Evolutionary conservation across 352 stramenopile genomes (phyloP), one percentile per base, ranked within the genome.

Genomic region (Phytophthora foliorum): DNA sequence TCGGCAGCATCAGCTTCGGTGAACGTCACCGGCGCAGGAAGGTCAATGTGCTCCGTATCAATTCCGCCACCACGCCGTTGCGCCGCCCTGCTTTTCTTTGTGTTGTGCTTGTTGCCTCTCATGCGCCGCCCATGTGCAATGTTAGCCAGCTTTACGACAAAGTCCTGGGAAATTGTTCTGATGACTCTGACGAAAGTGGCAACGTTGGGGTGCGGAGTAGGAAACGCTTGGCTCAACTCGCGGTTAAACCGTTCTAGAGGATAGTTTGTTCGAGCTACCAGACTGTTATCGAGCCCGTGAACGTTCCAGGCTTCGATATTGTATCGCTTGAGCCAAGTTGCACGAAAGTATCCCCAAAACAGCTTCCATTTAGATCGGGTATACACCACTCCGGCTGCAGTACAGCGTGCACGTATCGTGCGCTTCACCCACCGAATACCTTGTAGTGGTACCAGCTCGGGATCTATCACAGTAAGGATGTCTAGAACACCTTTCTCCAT

Each of bases 261-360:
- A n/a, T 54, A 46, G 16, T 62, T 62, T 6, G 55, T 62, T 24
- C 29, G 24, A 6, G n/a, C 55, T n/a, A 54, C 55, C 25, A 62
- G 27, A 38, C 32, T 41, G 16, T 42, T 52, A 4, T 62, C 3
- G 2, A 54, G 7, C 11, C 55, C 54, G 14, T 61, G 39, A 31
- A 61, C 27, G 44, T 61, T 61, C n/a, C 27, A 61, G 24, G 22
- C 8, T 16, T 61, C 41, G 19, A 52, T 52, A 8, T 51, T 61
- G 29, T 57, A 57, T 6, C 32, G 32, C 9, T 41, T n/a, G 6
- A 48, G 4, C 51, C 51, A 57, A 0, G 49, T 56, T n/a, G 29
- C 9, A 19, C 16, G 11, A n/a, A 56, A 56, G 11, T 56, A 45
- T 1, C 50, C 49, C 49, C 49, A 22, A 44, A 56, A 56, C 31